phyloP scores from a whole-genome alignment of 2,329 filamentous ascomycete species.

The Aspergillus flavus region DNA sequence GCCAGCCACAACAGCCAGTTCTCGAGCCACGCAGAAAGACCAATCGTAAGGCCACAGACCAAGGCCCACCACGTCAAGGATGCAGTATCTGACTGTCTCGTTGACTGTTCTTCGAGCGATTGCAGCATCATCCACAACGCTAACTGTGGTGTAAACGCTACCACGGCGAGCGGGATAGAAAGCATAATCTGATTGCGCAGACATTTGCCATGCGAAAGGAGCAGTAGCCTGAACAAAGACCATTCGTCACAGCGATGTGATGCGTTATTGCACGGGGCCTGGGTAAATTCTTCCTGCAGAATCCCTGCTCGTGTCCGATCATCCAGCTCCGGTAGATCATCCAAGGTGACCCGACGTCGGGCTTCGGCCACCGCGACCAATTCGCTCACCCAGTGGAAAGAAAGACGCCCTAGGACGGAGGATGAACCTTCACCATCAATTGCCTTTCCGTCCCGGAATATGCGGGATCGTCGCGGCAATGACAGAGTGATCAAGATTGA shows the following conservation, averaged over 20 bases:
- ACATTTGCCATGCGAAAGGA: background rate
- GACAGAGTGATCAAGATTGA: background rate
- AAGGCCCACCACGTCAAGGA: background rate
- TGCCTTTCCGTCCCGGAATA: background rate
- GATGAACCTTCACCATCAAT: conserved; percentile 4
- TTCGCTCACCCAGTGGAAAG: background rate
- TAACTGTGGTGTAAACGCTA: conserved; percentile 2
- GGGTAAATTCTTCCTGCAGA: background rate
- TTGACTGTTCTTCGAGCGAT: background rate
- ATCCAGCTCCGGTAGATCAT: conserved; percentile 2
- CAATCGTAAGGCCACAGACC: background rate
- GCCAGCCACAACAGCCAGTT: conserved; percentile 10
- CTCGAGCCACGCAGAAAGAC: conserved; percentile 6
- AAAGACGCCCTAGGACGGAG: conserved; percentile 1
- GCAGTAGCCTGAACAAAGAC: background rate
- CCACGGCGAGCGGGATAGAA: background rate
- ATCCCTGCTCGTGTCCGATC: background rate
- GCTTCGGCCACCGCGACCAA: background rate
- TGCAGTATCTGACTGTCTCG: background rate
- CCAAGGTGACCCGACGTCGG: background rate
- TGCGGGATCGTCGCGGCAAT: background rate
- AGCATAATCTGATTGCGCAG: background rate
- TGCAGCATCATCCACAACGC: conserved; percentile 4
- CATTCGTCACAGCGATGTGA: too few species aligned
- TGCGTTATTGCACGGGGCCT: background rate